These are phyloP conservation scores for Pholiota molesta DNA, from an alignment of 768 basidiomycete species.

Conservation along the genomic window DNA sequence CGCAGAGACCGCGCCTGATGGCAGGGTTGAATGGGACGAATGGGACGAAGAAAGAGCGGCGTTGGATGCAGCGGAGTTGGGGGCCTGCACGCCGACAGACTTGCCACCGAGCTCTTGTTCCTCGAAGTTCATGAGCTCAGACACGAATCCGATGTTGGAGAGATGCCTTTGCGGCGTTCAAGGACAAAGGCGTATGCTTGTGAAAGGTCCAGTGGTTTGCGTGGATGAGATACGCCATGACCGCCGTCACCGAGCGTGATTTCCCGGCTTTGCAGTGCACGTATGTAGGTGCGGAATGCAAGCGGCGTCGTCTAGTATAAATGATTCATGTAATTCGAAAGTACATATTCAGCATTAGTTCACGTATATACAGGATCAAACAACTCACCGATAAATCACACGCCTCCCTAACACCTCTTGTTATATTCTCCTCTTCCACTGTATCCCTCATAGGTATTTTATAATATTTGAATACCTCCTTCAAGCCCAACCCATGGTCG, in stretches of 20 bases:
- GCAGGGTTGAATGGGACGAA: conserved; percentile 9
- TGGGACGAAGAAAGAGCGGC: conserved; percentile 5
- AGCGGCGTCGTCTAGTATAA: conserved; percentile 83
- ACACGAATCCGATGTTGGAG: conserved; percentile 98
- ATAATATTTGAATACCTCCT: conserved; percentile 75
- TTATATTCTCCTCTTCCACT: conserved; percentile 91
- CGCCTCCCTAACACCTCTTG: conserved; percentile 77
- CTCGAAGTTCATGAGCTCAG: conserved; percentile 96
- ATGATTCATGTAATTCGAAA: neutral
- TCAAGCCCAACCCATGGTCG: conserved; percentile 70
- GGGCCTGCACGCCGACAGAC: conserved; percentile 64
- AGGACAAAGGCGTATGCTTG: conserved; percentile 91
- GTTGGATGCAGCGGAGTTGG: conserved; percentile 12
- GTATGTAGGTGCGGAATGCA: conserved; percentile 88
- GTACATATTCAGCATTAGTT: neutral
- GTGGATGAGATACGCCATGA: conserved; percentile 97
- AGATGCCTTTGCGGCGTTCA: conserved; percentile 91
- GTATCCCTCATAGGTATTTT: conserved; percentile 94
- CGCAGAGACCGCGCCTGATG: conserved; percentile 16
- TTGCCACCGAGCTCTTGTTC: conserved; percentile 85
- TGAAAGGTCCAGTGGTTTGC: conserved; percentile 97
- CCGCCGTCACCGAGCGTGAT: conserved; percentile 93
- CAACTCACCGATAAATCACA: conserved; percentile 82
- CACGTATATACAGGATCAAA: neutral
- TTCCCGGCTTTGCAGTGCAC: conserved; percentile 98